Conservation (phyloP, 768 basidiomycete genomes). For the Multifurca ochricompacta region DNA sequence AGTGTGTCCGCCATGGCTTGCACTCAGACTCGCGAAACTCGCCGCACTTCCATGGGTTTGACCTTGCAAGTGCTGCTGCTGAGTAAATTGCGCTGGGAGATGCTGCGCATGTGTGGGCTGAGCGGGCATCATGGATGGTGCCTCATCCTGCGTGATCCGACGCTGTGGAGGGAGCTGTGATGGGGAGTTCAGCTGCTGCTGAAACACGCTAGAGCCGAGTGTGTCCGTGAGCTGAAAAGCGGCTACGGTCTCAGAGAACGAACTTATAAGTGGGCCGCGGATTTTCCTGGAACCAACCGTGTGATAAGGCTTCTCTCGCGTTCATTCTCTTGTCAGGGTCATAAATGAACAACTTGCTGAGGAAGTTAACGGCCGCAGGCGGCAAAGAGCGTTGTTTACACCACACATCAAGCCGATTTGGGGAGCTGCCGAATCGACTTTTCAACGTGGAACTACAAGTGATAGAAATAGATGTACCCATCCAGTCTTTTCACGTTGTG, state of each 20-base stretch:
- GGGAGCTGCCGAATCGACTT: conserved; percentile 33
- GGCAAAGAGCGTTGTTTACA: conserved; percentile 56
- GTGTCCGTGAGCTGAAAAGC: not conserved
- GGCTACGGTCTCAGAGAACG: not conserved
- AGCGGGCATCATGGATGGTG: conserved; percentile 74
- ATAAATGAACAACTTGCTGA: conserved; percentile 81
- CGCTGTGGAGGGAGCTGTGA: conserved; percentile 77
- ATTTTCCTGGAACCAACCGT: conserved; percentile 91
- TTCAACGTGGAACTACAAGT: not conserved
- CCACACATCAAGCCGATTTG: conserved; percentile 66
- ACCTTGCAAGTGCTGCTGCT: conserved; percentile 39
- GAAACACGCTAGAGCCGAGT: conserved; percentile 54
- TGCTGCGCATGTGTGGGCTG: conserved; percentile 37
- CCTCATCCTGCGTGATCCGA: conserved; percentile 89
- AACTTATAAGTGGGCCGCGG: conserved; percentile 82
- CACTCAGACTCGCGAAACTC: conserved; percentile 58
- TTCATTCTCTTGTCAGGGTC: conserved; percentile 84
- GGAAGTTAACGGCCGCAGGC: conserved; percentile 67
- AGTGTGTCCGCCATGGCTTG: conserved; percentile 38
- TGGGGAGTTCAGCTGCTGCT: conserved; percentile 38
- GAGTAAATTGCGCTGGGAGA: conserved; percentile 33
- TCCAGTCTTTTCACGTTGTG: conserved; percentile 75
- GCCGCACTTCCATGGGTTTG: conserved; percentile 40
- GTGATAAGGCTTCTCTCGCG: conserved; percentile 70
- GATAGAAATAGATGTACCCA: conserved; percentile 36